Evolutionary conservation across 1,139 yeast species (phyloP).

Genomic region (Magnusiomyces suaveolens): DNA sequence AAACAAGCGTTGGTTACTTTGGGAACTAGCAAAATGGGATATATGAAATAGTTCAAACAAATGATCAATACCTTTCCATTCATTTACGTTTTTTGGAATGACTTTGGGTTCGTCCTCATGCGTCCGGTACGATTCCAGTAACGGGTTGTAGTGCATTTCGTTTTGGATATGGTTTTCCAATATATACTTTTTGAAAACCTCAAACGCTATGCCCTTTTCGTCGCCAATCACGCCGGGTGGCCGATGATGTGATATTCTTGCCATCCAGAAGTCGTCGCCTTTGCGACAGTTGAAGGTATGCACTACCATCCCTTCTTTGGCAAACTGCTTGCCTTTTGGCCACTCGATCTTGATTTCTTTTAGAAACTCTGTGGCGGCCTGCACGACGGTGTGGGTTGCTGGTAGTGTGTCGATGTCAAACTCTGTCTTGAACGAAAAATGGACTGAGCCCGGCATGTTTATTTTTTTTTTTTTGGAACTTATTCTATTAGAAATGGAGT

Average conservation of each 20-base stretch:
- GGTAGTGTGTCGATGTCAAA: no score
- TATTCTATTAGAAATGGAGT: no score
- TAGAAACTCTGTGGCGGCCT: constrained; percentile 21
- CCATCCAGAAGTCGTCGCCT: constrained; percentile 40
- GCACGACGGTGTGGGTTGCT: constrained; percentile 18
- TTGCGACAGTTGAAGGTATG: constrained; percentile 33
- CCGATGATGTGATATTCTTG: constrained; percentile 36
- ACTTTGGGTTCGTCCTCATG: constrained; percentile 28
- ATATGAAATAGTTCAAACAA: not conserved
- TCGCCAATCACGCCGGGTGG: not conserved
- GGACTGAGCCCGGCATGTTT: no score
- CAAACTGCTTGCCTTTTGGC: constrained; percentile 21
- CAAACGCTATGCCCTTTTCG: constrained; percentile 26
- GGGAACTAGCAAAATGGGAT: no score
- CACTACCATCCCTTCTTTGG: constrained; percentile 21
- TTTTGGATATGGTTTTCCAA: constrained; percentile 32
- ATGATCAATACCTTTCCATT: constrained; percentile 8
- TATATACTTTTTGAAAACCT: constrained; percentile 25
- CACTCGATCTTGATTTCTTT: constrained; percentile 18
- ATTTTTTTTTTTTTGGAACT: no score
- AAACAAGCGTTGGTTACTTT: no score
- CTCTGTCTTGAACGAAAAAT: no score
- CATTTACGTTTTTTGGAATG: constrained; percentile 5
- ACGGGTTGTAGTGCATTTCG: constrained; percentile 34
- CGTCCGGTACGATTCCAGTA: constrained; percentile 31